Evolutionary conservation across 805 yeast genomes (phyloP), one percentile per base, ranked within the genome.

Genomic region (Candida dendrica): DNA sequence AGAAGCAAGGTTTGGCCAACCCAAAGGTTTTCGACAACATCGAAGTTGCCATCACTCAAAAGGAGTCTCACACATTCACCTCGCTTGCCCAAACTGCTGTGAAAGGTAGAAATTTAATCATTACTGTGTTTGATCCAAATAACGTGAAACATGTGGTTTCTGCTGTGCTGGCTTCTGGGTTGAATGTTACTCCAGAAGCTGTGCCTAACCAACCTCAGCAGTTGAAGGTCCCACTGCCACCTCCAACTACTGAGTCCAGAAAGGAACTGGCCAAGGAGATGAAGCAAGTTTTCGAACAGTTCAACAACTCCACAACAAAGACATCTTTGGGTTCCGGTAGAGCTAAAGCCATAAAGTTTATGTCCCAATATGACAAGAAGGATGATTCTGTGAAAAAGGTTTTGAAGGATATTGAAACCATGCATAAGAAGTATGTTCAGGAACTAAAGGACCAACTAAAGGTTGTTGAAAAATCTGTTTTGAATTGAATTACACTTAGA

Each of bases 61-160:
- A 73, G 13, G 67, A 71, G 39, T 59, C 65, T 7, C 58, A 56
- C 2, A 71, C 71, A 3, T 83, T 82, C 56, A 73, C 77, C 3
- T 69, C 79, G 26, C 63, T 87, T 24, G 95, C 95, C 1, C 81
- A 81, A 46, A 81, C 91, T 3, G 65, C 83, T 0, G 50, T 77
- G 40, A 82, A 82, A 50, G 93, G 91, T 6, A 68, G 72, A 22
- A 73, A 85, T 51, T 71, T 77, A 50, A 68, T 87, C 40, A 76
- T 91, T n/a, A 88, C 96, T 0, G 90, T 89, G 2, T 91, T 83
- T 60, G 96, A 91, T 55, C 95, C 95, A 6, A 72, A 71, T 40
- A 74, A 85, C 49, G 72, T 78, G 33, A 83, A 86, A 51, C 71
- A 75, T 46, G 75, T 91, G 24, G 72, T 84, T 24, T 79, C 88